Conservation (phyloP, 768 basidiomycete genomes). For the Roridomyces roridus region DNA sequence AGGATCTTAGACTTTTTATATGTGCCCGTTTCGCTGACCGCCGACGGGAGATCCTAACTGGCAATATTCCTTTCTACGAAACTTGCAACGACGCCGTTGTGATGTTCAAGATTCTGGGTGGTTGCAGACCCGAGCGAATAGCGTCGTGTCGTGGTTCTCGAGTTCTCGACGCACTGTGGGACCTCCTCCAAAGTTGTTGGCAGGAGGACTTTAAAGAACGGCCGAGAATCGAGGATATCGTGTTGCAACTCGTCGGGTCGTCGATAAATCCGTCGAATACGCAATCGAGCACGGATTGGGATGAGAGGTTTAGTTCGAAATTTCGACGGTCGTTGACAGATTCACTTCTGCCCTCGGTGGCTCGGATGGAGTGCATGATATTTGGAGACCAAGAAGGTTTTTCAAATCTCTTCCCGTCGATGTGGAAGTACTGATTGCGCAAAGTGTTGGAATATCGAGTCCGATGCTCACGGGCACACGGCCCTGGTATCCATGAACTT, state of each 20-base stretch:
- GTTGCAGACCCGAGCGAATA: background rate
- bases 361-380: no score
- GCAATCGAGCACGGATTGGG: conserved; percentile 6
- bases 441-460: no score
- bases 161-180: conserved; percentile 5
- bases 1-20: no score
- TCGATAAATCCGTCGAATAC: conserved; percentile 11
- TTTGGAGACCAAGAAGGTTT: no score
- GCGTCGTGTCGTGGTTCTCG: background rate
- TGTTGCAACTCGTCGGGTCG: background rate
- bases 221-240: background rate
- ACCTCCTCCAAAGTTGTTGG: conserved; percentile 11
- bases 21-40: no score
- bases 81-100: conserved; percentile 2
- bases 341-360: no score
- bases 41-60: conserved; percentile 7
- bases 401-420: no score
- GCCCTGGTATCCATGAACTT: no score
- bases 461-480: no score
- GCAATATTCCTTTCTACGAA: conserved; percentile 7
- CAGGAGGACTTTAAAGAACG: background rate
- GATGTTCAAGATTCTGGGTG: background rate
- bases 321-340: conserved; percentile 7
- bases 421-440: no score
- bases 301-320: conserved; percentile 9